phyloP scores from a whole-genome alignment of 179 eudicot genomes.

The Nepenthes alata region DNA sequence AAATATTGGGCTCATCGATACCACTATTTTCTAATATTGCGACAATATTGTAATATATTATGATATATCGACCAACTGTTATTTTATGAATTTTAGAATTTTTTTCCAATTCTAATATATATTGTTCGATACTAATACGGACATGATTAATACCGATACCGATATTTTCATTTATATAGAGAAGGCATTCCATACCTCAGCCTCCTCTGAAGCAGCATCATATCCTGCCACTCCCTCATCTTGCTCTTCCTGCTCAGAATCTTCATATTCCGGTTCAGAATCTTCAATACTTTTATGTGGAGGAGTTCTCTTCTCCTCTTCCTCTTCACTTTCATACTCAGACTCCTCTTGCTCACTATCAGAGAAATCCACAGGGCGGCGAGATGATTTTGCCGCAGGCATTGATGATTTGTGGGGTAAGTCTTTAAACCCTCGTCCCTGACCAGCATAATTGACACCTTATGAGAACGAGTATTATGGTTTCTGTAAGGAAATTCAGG shows the following conservation, averaged over 20 bases:
- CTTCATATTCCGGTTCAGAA: constrained; percentile 62
- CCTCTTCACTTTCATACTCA: constrained; percentile 95
- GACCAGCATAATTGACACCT: not conserved
- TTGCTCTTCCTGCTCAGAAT: constrained; percentile 23
- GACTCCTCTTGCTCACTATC: constrained; percentile 86
- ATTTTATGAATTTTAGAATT: too few species aligned
- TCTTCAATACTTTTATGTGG: constrained; percentile 47
- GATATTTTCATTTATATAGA: too few species aligned
- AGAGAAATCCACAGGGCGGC: constrained; percentile 65
- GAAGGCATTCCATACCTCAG: constrained; percentile 35
- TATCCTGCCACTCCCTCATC: constrained; percentile 41
- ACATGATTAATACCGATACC: too few species aligned
- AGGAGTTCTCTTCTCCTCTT: constrained; percentile 63
- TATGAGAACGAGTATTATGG: not conserved
- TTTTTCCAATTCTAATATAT: too few species aligned
- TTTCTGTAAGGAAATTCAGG: not conserved
- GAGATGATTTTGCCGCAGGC: constrained; percentile 39
- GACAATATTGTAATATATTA: too few species aligned
- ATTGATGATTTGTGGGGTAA: constrained; percentile 48
- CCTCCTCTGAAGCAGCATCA: constrained; percentile 76
- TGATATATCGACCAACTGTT: too few species aligned
- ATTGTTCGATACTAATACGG: too few species aligned
- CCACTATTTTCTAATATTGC: too few species aligned
- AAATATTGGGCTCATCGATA: too few species aligned
- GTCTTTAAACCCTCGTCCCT: constrained; percentile 56